A percentile compares a stretch with the other conserved stretches of the same genome.
Evolutionary conservation across 1,284 basidiomycete species (phyloP).

Genomic region (Cryptococcus sp.): DNA sequence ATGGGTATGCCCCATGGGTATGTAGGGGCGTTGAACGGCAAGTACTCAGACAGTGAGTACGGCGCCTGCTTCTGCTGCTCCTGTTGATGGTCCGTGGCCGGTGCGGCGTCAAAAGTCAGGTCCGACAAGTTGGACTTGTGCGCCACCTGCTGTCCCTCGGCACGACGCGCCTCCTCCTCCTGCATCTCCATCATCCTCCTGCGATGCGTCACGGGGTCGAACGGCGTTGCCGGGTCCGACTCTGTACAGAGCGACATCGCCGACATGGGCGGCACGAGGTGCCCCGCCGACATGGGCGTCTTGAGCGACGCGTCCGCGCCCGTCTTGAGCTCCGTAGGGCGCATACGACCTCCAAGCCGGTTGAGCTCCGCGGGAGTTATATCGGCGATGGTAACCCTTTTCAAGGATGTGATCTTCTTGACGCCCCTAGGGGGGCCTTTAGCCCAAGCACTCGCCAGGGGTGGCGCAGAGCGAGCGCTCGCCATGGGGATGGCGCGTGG

Average conservation of each 20-base stretch:
- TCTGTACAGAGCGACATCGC: constrained; percentile 37
- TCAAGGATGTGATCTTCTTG: constrained; percentile 7
- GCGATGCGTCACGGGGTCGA: constrained; percentile 24
- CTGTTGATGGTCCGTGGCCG: neutral
- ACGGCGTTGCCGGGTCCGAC: constrained; percentile 41
- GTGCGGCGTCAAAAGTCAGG: neutral
- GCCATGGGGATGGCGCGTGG: constrained; percentile 5
- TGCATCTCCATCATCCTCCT: constrained; percentile 14
- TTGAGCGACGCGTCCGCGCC: neutral
- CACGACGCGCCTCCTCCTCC: neutral
- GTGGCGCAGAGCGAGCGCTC: constrained; percentile 7
- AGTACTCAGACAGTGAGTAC: neutral
- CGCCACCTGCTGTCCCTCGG: neutral
- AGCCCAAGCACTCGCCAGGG: constrained; percentile 22
- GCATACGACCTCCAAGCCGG: neutral
- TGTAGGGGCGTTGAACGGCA: constrained; percentile 6
- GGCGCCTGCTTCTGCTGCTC: neutral
- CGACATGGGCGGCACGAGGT: constrained; percentile 21
- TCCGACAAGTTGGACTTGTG: constrained; percentile 8
- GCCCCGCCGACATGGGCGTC: constrained; percentile 7
- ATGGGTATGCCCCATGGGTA: constrained; percentile 46
- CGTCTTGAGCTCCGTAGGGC: neutral
- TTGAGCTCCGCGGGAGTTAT: neutral
- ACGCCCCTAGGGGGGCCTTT: constrained; percentile 25
- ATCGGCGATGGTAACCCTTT: constrained; percentile 18